Conservation (phyloP, 345 rosid species). For the Microcos paniculata region DNA sequence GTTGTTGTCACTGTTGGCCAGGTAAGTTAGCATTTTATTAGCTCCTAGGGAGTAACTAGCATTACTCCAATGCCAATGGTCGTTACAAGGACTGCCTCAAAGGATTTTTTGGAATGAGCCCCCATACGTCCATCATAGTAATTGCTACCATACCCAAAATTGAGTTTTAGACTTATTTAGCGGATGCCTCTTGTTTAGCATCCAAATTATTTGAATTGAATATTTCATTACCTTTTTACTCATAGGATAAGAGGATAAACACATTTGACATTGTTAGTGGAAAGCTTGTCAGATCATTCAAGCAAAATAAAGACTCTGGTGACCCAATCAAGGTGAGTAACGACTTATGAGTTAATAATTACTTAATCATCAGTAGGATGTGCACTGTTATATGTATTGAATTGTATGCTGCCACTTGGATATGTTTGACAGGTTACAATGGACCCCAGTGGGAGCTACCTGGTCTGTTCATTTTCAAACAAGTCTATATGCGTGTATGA, state of each 20-base stretch:
- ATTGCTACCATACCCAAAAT: not conserved
- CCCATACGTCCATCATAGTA: not conserved
- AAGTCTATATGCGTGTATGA: constrained; percentile 69
- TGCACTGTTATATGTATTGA: constrained; percentile 17
- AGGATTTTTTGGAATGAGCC: constrained; percentile 2
- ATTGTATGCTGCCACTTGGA: constrained; percentile 22
- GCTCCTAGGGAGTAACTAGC: constrained; percentile 2
- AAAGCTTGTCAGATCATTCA: constrained; percentile 69
- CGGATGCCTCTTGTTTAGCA: constrained; percentile 2
- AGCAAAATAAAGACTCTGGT: constrained; percentile 67
- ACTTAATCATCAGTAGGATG: not conserved
- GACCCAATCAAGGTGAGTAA: constrained; percentile 69
- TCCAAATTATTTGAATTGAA: constrained; percentile 15
- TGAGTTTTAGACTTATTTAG: not conserved
- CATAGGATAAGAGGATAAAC: constrained; percentile 81
- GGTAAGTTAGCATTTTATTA: constrained; percentile 37
- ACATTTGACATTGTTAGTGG: constrained; percentile 58
- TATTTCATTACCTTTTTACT: constrained; percentile 15
- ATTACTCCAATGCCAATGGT: not conserved
- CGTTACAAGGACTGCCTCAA: constrained; percentile 7
- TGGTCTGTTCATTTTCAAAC: constrained; percentile 74
- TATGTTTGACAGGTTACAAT: constrained; percentile 51
- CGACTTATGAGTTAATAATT: constrained; percentile 7
- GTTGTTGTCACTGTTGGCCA: constrained; percentile 78
- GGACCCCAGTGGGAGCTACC: constrained; percentile 79